Evolutionary conservation across 768 basidiomycete species (phyloP).

Genomic region (Amanita thiersii): DNA sequence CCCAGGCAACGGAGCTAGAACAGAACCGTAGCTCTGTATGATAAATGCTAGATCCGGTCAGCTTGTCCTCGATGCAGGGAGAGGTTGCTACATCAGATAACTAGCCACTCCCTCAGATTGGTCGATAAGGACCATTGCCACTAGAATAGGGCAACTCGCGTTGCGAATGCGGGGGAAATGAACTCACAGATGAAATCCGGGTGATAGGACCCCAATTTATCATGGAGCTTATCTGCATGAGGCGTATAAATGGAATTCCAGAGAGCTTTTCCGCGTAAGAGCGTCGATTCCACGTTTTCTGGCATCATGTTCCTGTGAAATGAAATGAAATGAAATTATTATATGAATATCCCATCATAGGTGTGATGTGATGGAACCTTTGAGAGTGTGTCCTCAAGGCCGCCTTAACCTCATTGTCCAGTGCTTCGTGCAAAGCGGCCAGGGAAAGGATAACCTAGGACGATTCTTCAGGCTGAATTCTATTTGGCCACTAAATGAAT

Average conservation of each 20-base stretch:
- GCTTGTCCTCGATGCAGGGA: slow-evolving; percentile 5
- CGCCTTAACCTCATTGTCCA: slow-evolving; percentile 76
- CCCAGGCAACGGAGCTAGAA: slow-evolving; percentile 69
- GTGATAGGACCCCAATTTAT: slow-evolving; percentile 82
- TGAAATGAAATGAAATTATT: slow-evolving; percentile 9
- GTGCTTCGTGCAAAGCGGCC: slow-evolving; percentile 62
- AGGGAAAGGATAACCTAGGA: slow-evolving; percentile 74
- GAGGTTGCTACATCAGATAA: slow-evolving; percentile 21
- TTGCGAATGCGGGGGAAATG: slow-evolving; percentile 21
- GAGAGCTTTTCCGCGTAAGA: slow-evolving; percentile 59
- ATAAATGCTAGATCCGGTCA: slow-evolving; percentile 55
- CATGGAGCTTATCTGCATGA: slow-evolving; percentile 81
- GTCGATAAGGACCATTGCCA: slow-evolving; percentile 17
- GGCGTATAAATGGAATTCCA: slow-evolving; percentile 89
- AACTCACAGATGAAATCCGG: slow-evolving; percentile 89
- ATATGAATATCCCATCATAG: slow-evolving; percentile 10
- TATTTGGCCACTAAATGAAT: slow-evolving; percentile 13
- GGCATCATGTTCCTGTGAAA: slow-evolving; percentile 45
- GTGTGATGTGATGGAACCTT: slow-evolving; percentile 36
- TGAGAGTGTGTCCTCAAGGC: slow-evolving; percentile 58
- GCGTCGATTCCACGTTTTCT: slow-evolving; percentile 61
- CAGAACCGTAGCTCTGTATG: slow-evolving; percentile 76
- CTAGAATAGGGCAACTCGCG: slow-evolving; percentile 24
- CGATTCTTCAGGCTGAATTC: neutral
- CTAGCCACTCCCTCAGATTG: slow-evolving; percentile 18